Evolutionary conservation across 345 rosid genomes (phyloP), one percentile per base, ranked within the genome.

Genomic region (Populus deltoides): DNA sequence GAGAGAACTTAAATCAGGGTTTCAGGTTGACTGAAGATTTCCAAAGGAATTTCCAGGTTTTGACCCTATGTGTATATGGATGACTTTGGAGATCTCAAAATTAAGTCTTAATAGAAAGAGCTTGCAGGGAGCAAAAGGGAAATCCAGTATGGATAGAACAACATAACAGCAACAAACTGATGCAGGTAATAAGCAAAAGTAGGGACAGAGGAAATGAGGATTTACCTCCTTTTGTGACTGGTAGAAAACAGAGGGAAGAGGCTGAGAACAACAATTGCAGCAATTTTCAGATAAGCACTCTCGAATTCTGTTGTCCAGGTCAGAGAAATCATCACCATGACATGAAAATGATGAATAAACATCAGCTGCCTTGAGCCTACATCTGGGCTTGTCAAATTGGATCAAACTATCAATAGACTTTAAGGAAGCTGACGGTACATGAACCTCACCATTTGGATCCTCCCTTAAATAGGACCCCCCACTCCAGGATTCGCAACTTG

Each of bases 351-450:
- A 86, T 57, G 92, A 86, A 86, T 90, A 86, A 73, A 85, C 84
- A 75, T 90, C 94, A 85, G 86, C 87, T 7, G 89, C 91, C 93
- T 90, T 93, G 68, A 89, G 90, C 81, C 87, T 89, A 87, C 95
- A 93, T 82, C 81, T 93, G 79, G 98, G 98, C 91, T 91, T 92
- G 84, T 96, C 97, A 83, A 96, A 96, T 86, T 88, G 92, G 89
- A 96, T 96, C 90, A 96, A 91, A 83, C 99, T 93, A 78, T 96
- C 98, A 88, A 93, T 90, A 68, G 97, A 92, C 91, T 93, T 93
- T 83, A 96, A 86, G 78, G 94, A 93, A 86, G 85, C 91, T 72
- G 98, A 93, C 6, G 99, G 98, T 88, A 93, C 97, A 53, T 86
- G 89, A 89, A 93, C 89, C 86, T 93, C 99, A 75, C 97, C 98